Evolutionary conservation across 2,329 filamentous ascomycete species (phyloP).

Genomic region (Botrytis tulipae): DNA sequence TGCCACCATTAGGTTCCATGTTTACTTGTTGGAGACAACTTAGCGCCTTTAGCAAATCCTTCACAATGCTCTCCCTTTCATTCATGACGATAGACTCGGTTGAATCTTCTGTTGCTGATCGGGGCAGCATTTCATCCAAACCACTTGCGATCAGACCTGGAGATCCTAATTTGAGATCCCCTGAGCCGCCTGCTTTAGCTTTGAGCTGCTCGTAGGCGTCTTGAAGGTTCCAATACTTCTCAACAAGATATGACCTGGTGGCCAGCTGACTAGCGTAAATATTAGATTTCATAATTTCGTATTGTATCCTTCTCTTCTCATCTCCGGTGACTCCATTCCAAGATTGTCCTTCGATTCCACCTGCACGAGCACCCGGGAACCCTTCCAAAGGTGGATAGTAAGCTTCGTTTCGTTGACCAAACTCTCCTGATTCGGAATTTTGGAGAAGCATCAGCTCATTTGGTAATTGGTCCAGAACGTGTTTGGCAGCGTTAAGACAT

Average conservation of each 20-base stretch:
- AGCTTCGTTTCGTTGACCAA: conserved; percentile 48
- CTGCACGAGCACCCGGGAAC: conserved; percentile 40
- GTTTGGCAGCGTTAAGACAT: conserved; percentile 68
- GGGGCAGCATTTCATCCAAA: conserved; percentile 37
- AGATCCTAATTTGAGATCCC: conserved; percentile 22
- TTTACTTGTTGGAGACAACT: conserved; percentile 78
- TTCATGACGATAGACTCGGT: conserved; percentile 55
- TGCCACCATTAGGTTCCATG: conserved; percentile 71
- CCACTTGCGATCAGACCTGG: conserved; percentile 33
- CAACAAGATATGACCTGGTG: conserved; percentile 80
- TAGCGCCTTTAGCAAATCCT: conserved; percentile 72
- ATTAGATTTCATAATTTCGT: conserved; percentile 89
- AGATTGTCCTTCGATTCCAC: conserved; percentile 36
- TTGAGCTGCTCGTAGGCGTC: conserved; percentile 59
- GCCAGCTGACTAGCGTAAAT: conserved; percentile 79
- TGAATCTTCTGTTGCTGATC: conserved; percentile 45
- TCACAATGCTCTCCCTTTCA: conserved; percentile 79
- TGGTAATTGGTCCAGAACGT: conserved; percentile 65
- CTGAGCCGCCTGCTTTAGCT: conserved; percentile 19
- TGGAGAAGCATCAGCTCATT: conserved; percentile 60
- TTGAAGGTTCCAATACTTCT: conserved; percentile 77
- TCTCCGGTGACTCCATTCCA: conserved; percentile 24
- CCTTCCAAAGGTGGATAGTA: conserved; percentile 49
- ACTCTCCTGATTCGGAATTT: conserved; percentile 42
- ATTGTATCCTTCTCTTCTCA: conserved; percentile 61